Base-by-base conservation (phyloP, 768 basidiomycete species). In the Hygrocybe coccinea region DNA sequence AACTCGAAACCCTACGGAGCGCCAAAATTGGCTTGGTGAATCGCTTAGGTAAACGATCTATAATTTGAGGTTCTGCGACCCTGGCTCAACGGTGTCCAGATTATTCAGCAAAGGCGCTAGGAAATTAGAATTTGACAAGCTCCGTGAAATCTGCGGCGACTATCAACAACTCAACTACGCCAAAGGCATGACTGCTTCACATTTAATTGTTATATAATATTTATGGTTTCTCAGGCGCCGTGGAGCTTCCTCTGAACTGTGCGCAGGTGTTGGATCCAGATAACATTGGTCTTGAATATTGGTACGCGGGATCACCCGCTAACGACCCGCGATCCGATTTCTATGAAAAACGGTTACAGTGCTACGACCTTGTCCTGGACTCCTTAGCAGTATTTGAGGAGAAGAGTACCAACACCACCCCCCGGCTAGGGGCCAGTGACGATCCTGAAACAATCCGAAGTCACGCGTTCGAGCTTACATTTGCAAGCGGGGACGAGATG, bases 101-200 rank as follows among this genome's bases (percentile, higher is more conserved):
- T 69, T 98, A 39, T 97, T 97, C 72, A 82, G 80, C 52, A 94
- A 94, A 68, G 93, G 91, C 17, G 87, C 92, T 5, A 82, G 85
- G 25, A 89, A 89, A 56, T 73, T 98, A 43, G 87, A 89, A 47
- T 82, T 91, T 36, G 85, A 91, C 50, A 88, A 90, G 65, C 78
- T 97, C 24, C 79, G 86, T 29, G 93, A 97, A 65, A 82, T 97
- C 25, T 82, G 87, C 57, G 84, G 84, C n/a, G 91, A 97, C 64
- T 98, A 94, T 68, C 89, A 89, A 58, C 83, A 87, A 57, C 73
- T 97, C 54, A 78, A 81, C 56, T 97, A 87, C 64, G 86, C 91
- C 9, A 83, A 85, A 77, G 95, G 91, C 89, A 50, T 59, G 50
- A 47, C 38, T 21, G 24, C 50, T 55, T 9, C 33, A 14, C 37